Base-by-base conservation (phyloP, 2,329 filamentous ascomycete species). In the Fusarium pilosicola region DNA sequence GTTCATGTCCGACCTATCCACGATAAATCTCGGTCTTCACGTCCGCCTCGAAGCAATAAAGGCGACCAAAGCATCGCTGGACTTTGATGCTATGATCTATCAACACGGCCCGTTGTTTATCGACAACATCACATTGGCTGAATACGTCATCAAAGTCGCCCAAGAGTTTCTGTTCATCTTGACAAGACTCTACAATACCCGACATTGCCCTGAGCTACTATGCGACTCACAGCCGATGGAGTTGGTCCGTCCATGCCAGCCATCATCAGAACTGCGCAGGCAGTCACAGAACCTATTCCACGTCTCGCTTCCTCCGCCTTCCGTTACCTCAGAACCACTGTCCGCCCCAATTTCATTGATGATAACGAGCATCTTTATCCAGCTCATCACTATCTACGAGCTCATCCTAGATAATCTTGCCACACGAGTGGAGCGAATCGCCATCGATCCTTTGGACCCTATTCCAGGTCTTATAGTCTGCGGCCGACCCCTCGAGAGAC, bases 131-230 rank as follows among this genome's bases (percentile, higher is more conserved):
- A 64, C 44, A 0, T 5, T 64, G 0, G 36, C 36, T 0, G 56
- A 64, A 13, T 64, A 49, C 5, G 3, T 36, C 5, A 11, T 61
- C 15, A 36, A 22, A 32, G 26, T 39, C 0, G 46, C 61, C 0
- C 28, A 41, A 14, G 11, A 28, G 5, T 32, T 62, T 1, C 7
- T 64, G 1, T 45, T 17, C 3, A 12, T 60, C 4, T 24, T 62
- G 5, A 41, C 13, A 1, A 39, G 14, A 3, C 32, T 62, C 1
- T 36, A 45, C 32, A 39, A 36, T 0, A 59, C 9, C 0, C 32
- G 30, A 1, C 10, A 38, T 6, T 38, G 24, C 5, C 24, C 18
- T 17, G 32, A 38, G 2, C 44, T 59, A 0, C 0, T 59, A 0
- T 0, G 4, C 4, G 51, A 55, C 2, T 55, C 24, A 5, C 11